Conservation (phyloP, 1,284 basidiomycete species). For the Serendipita sp. region DNA sequence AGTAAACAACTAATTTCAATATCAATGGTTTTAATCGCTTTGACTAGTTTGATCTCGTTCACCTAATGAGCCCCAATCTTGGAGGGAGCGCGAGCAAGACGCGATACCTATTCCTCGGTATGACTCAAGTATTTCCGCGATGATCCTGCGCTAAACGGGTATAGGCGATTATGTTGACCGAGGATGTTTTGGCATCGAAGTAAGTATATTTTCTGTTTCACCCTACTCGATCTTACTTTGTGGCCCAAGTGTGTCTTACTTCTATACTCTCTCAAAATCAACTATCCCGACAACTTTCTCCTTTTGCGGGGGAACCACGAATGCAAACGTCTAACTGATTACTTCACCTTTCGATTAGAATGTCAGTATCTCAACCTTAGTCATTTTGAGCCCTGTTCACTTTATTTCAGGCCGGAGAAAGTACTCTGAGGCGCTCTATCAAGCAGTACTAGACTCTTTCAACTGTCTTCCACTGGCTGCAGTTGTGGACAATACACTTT, state of each 20-base stretch:
- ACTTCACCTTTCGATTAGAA: slow-evolving; percentile 36
- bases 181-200: slow-evolving; percentile 17
- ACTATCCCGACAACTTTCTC: slow-evolving; percentile 39
- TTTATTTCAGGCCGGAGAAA: slow-evolving; percentile 28
- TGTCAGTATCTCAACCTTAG: slow-evolving; percentile 19
- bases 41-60: neutral
- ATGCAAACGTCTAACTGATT: slow-evolving; percentile 32
- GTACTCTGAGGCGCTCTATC: slow-evolving; percentile 39
- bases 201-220: slow-evolving; percentile 19
- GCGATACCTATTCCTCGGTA: slow-evolving; percentile 5
- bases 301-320: slow-evolving; percentile 36
- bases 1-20: neutral
- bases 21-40: neutral
- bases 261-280: slow-evolving; percentile 29
- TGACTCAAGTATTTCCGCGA: neutral
- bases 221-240: no score
- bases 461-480: slow-evolving; percentile 37
- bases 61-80: neutral
- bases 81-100: slow-evolving; percentile 3
- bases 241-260: neutral
- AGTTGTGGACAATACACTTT: slow-evolving; percentile 38
- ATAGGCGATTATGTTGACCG: slow-evolving; percentile 37
- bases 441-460: slow-evolving; percentile 38
- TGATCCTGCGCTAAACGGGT: slow-evolving; percentile 19
- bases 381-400: neutral